A percentile compares a stretch with the other conserved stretches of the same genome.
phyloP scores from a whole-genome alignment of 352 stramenopile genomes.

The Aphanomyces cochlioides region DNA sequence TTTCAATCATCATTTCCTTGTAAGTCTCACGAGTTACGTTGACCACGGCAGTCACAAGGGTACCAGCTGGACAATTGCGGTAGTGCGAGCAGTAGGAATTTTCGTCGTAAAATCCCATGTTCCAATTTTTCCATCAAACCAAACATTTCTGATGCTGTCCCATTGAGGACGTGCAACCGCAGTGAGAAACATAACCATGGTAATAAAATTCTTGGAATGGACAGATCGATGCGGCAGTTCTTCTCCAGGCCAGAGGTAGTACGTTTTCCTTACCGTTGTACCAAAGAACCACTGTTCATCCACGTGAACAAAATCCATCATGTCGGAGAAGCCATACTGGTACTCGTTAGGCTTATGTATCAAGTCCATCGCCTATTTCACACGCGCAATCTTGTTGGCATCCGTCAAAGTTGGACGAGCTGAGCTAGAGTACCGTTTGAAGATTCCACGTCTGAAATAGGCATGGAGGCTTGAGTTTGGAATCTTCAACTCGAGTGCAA shows the following conservation, averaged over 20 bases:
- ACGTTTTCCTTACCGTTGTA: background rate
- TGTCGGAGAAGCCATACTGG: background rate
- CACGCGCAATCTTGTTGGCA: constrained; percentile 5
- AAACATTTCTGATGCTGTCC: background rate
- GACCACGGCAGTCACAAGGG: constrained; percentile 31
- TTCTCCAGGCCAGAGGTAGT: constrained; percentile 1
- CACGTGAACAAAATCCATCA: constrained; percentile 6
- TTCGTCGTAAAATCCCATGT: constrained; percentile 29
- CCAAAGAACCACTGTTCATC: constrained; percentile 18
- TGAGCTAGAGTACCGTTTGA: background rate
- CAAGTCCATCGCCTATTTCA: background rate
- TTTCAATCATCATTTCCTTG: constrained; percentile 17
- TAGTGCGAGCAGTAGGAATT: constrained; percentile 25
- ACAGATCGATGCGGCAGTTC: background rate
- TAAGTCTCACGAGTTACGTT: constrained; percentile 30
- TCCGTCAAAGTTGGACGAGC: background rate
- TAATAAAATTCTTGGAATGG: constrained; percentile 5
- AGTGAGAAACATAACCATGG: constrained; percentile 1
- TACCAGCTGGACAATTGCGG: constrained; percentile 31
- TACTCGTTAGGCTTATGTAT: background rate
- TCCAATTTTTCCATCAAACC: constrained; percentile 21
- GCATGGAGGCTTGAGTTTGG: too few species aligned
- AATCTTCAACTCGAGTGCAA: too few species aligned
- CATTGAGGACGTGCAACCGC: constrained; percentile 6
- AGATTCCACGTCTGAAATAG: background rate